Base-by-base conservation (phyloP, 352 stramenopile species). In the Pythium insidiosum region DNA sequence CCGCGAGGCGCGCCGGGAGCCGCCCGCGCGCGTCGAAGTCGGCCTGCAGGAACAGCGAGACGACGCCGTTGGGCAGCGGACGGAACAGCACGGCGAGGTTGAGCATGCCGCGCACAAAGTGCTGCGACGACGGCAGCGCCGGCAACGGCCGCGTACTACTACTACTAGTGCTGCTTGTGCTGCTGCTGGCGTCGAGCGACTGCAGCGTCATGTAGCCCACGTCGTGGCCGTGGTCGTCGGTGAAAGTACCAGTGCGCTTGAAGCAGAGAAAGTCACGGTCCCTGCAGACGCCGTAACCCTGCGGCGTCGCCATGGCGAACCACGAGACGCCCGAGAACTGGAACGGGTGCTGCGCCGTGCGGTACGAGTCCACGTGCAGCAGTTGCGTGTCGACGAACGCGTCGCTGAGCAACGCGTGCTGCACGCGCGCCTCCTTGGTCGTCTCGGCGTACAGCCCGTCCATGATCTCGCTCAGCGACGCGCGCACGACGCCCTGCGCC, bases 381-480 rank as follows among this genome's bases (percentile, higher is more conserved):
- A 89, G 63, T n/a, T 62, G 45, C 4, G 69, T 47, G 54, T 89
- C 72, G 12, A 87, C 28, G 7, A 78, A 73, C 20, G 61, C 54
- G 15, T 56, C 58, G 56, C 68, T 83, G 20, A 89, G 47, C 41
- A 89, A 59, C 48, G 67, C 61, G 38, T 85, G 61, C 34, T 87
- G 38, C 15, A 89, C 73, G 30, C 68, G 57, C 1, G 72, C 62
- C 30, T 83, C 80, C n/a, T 72, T 54, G 11, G 73, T 85, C 15
- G 71, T 77, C 58, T 87, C 73, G 10, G 76, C 76, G 48, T 89
- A 89, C 19, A 89, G 48, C 0, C 76, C 76, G 48, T 85, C 84
- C 73, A 87, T 81, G 52, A 87, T 63, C 54, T 89, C 76, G 15
- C 43, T 58, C 4, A 89, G 58, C 23, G 73, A 63, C 22, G 73